Evolutionary conservation across 768 basidiomycete genomes (phyloP), one percentile per base, ranked within the genome.

Genomic region (Lactarius pseudohatsudake): DNA sequence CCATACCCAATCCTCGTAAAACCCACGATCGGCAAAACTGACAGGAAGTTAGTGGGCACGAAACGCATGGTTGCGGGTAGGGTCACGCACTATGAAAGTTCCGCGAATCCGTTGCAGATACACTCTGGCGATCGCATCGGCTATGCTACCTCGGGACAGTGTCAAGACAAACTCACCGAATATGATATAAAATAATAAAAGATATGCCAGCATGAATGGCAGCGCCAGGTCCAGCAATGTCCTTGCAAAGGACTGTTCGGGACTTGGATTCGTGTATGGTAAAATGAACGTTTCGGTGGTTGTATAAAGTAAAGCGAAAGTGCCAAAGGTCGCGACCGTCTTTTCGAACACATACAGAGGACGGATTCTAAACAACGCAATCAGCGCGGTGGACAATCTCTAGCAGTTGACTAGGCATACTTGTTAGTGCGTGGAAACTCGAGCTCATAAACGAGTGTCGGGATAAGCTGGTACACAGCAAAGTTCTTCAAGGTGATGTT

Each of bases 1-100:
- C 73, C 79, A 32, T 76, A 90, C 89, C 93, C 96, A 98, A 75
- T 97, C 96, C 77, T 95, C 92, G 74, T 98, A 99, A 76, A 98
- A 99, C 70, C 94, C 90, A 56, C 96, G 83, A 75, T 99, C 96
- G n/a, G 94, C 93, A 74, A 99, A 99, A 75, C 92, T 94, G 69
- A 53, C 64, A 32, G 30, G 1, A 45, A 56, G 54, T 57, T 15
- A 62, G 56, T 32, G 41, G 54, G 13, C 43, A 20, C 26, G 7
- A 32, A 20, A 50, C 13, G 20, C 4, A 64, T n/a, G 32, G 32
- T 9, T 40, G 20, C 57, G 18, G 18, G n/a, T 15, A 32, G 41
- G 41, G 26, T 11, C 4, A 75, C 87, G 74, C 71, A 94, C 93
- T 85, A 90, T 7, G 93, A 93, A 50, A 96, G 80, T 76, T 98